These are phyloP conservation scores for Penicillium herquei DNA, from an alignment of 495 filamentous ascomycete species.

Conservation along the genomic window DNA sequence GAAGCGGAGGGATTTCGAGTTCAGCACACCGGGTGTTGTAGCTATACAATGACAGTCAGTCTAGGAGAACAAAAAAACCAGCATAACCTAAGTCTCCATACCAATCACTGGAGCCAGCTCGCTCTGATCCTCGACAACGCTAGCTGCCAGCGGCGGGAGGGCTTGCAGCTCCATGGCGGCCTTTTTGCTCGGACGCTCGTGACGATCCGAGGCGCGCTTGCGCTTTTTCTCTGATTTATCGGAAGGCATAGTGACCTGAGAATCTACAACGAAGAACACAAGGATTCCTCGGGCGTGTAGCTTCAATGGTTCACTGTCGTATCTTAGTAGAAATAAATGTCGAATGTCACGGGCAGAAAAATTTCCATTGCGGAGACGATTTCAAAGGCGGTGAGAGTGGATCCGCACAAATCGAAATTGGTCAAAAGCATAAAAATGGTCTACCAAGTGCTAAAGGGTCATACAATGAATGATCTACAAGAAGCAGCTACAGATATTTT, in stretches of 20 bases:
- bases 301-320: conserved; percentile 12
- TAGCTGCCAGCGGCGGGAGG: conserved; percentile 50
- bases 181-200: conserved; percentile 62
- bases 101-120: conserved; percentile 62
- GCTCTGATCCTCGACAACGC: conserved; percentile 55
- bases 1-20: conserved; percentile 56
- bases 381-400: conserved; percentile 20
- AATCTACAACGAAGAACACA: conserved; percentile 1
- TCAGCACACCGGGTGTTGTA: conserved; percentile 63
- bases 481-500: neutral
- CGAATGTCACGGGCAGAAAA: conserved; percentile 29
- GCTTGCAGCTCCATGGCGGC: conserved; percentile 50
- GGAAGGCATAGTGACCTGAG: conserved; percentile 46
- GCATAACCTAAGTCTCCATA: conserved; percentile 8
- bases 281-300: conserved; percentile 7
- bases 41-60: conserved; percentile 41
- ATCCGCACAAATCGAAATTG: conserved; percentile 26
- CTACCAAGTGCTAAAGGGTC: neutral
- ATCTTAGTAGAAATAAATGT: conserved; percentile 26
- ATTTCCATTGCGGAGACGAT: conserved; percentile 19
- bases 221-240: conserved; percentile 66
- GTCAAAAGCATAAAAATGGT: conserved; percentile 21
- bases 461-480: neutral
- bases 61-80: neutral
- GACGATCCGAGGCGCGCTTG: conserved; percentile 59